These are phyloP conservation scores for Turnera subulata DNA, from an alignment of 345 rosid species.

Conservation along the genomic window DNA sequence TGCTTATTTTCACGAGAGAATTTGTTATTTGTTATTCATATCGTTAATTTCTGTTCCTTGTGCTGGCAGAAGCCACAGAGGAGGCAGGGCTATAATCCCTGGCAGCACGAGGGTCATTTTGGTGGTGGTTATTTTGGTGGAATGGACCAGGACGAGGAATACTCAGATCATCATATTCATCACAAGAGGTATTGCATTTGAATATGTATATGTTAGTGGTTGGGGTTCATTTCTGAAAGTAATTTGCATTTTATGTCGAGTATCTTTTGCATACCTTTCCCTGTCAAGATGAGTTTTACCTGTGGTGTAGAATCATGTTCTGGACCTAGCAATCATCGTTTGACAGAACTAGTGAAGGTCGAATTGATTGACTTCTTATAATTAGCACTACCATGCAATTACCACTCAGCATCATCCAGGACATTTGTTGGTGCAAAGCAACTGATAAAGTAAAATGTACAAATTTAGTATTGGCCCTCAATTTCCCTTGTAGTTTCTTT, in stretches of 20 bases:
- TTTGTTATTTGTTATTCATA: background rate
- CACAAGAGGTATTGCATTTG: slow-evolving; percentile 16
- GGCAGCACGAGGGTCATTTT: background rate
- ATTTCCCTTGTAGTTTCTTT: background rate
- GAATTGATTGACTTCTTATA: background rate
- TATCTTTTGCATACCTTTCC: no score
- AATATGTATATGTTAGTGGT: no score
- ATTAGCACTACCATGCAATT: background rate
- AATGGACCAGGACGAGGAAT: slow-evolving; percentile 11
- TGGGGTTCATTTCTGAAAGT: background rate
- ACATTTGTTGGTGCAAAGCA: background rate
- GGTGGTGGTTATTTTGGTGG: slow-evolving; percentile 6
- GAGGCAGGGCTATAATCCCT: background rate
- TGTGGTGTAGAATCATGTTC: no score
- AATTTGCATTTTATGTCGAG: no score
- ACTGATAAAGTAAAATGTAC: background rate
- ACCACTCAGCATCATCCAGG: background rate
- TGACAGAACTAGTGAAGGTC: background rate
- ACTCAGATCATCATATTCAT: background rate
- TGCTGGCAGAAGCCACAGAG: slow-evolving; percentile 5
- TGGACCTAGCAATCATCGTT: no score
- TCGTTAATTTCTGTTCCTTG: background rate
- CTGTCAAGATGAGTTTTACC: no score
- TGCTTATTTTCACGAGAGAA: background rate
- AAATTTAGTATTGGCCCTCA: background rate